Evolutionary conservation across 192 early-diverging fungal genomes (phyloP).

Genomic region (Linnemannia elongata): DNA sequence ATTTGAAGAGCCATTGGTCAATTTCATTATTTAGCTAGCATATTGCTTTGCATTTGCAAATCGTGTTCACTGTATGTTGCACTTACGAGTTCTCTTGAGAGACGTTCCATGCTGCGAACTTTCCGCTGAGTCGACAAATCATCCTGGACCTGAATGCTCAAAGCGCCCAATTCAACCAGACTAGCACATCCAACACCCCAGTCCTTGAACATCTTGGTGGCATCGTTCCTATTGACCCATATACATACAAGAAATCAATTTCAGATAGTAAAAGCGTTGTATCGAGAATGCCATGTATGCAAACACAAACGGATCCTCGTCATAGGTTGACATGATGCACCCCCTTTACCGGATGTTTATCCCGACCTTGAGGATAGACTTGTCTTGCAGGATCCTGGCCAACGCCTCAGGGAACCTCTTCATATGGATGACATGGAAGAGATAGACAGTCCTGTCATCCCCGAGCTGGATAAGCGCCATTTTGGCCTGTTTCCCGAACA

Average conservation of each 20-base stretch:
- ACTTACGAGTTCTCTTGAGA: slow-evolving; percentile 37
- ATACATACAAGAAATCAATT: neutral
- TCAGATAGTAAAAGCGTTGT: no score
- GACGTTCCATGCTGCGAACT: slow-evolving; percentile 37
- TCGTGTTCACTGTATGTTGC: neutral
- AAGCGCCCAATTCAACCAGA: slow-evolving; percentile 37
- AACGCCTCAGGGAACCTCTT: slow-evolving; percentile 31
- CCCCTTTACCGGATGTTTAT: slow-evolving; percentile 43
- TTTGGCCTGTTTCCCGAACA: slow-evolving; percentile 17
- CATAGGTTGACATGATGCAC: neutral
- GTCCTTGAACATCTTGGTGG: slow-evolving; percentile 48
- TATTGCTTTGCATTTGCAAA: neutral
- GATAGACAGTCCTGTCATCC: slow-evolving; percentile 37
- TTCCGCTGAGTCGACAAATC: slow-evolving; percentile 6
- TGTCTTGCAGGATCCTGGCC: slow-evolving; percentile 31
- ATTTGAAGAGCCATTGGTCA: neutral
- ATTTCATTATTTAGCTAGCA: neutral
- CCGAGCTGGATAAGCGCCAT: slow-evolving; percentile 46
- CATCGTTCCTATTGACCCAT: slow-evolving; percentile 25
- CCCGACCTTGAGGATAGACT: slow-evolving; percentile 38
- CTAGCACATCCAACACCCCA: slow-evolving; percentile 43
- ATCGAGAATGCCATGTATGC: no score
- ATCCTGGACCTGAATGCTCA: slow-evolving; percentile 30
- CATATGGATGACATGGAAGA: slow-evolving; percentile 52
- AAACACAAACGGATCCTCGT: neutral